phyloP scores from a whole-genome alignment of 2,329 filamentous ascomycete genomes.

The Diaporthe capsici region DNA sequence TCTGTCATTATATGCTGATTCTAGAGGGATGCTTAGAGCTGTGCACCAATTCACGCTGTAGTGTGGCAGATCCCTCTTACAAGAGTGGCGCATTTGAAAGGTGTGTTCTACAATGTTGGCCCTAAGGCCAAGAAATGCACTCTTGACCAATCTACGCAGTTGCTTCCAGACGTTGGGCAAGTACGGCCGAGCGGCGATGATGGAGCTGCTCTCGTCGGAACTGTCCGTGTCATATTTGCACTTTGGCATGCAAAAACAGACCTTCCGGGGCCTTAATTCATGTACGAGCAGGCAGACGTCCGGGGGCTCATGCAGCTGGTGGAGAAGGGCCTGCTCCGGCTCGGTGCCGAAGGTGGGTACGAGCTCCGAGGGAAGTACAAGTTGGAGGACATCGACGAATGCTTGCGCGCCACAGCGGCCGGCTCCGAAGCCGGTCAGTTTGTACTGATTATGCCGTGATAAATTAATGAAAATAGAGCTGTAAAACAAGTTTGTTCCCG shows the following conservation, averaged over 20 bases:
- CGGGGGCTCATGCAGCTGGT: neutral
- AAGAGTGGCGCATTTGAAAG: too few species aligned
- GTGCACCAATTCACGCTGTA: too few species aligned
- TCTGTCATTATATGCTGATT: too few species aligned
- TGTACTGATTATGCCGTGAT: neutral
- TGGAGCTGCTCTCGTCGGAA: neutral
- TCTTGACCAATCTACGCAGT: neutral
- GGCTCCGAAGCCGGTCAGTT: neutral
- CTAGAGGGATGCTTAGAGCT: too few species aligned
- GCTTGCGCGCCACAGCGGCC: neutral
- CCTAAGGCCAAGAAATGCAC: too few species aligned
- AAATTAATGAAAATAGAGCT: neutral
- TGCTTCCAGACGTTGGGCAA: neutral
- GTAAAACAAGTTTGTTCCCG: neutral
- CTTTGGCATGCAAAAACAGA: neutral
- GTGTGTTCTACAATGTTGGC: too few species aligned
- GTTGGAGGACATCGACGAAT: neutral
- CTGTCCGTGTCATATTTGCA: neutral
- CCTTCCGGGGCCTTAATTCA: neutral
- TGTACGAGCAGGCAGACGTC: slow-evolving; percentile 6
- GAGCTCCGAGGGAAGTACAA: neutral
- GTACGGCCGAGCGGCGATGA: neutral
- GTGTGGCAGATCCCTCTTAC: too few species aligned
- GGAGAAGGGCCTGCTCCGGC: neutral
- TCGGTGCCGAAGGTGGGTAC: neutral